These are phyloP conservation scores for Trametes maxima DNA, from an alignment of 768 basidiomycete species.

Conservation along the genomic window DNA sequence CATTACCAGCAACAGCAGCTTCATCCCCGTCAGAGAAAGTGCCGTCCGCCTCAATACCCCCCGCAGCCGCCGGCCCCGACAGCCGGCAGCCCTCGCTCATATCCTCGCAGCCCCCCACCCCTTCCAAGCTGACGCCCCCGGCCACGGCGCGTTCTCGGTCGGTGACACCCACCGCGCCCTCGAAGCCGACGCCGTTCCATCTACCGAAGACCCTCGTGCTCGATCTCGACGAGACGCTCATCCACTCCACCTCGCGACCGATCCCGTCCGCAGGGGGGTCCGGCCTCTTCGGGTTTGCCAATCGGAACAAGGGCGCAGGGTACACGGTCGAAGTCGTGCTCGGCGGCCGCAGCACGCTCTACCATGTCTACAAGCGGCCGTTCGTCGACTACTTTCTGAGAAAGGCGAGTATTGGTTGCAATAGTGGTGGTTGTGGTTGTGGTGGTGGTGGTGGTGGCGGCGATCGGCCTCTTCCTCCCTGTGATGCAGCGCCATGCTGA, in stretches of 20 bases:
- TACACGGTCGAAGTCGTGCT: conserved; percentile 94
- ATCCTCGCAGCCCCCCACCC: neutral
- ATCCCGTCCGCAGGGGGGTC: conserved; percentile 51
- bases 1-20: too few relatives aligned
- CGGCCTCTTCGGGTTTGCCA: conserved; percentile 58
- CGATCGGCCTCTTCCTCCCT: neutral
- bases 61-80: neutral
- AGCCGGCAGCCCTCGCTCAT: conserved; percentile 9
- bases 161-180: conserved; percentile 33
- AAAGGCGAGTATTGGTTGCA: conserved; percentile 78
- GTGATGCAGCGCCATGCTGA: neutral
- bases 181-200: conserved; percentile 72
- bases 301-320: conserved; percentile 66
- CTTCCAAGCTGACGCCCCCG: conserved; percentile 9
- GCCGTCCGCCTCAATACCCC: conserved; percentile 12
- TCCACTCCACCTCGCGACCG: conserved; percentile 92
- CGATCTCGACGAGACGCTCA: conserved; percentile 97
- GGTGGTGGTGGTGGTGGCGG: too few relatives aligned
- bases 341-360: conserved; percentile 85
- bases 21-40: conserved; percentile 29
- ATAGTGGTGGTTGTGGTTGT: too few relatives aligned
- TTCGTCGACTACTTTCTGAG: conserved; percentile 95
- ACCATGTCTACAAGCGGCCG: conserved; percentile 98
- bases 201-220: conserved; percentile 93
- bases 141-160: conserved; percentile 18